Conservation (phyloP, 306 rosid species). For the Cicer bijugum region DNA sequence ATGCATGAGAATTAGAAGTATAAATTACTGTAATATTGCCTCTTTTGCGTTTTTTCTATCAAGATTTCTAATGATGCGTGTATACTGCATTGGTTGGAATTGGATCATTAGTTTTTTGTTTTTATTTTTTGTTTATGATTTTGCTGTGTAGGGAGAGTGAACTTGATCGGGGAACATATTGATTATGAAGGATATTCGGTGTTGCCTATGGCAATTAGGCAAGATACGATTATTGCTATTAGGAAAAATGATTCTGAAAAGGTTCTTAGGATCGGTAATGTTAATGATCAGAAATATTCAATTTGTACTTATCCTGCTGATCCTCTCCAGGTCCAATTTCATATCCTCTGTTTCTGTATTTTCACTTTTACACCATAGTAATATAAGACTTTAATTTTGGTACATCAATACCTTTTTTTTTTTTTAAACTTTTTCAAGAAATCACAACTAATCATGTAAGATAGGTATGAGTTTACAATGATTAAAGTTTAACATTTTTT, state of each 20-base stretch:
- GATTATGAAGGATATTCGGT: conserved; percentile 97
- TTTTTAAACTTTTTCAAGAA: too few species aligned
- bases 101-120: too few species aligned
- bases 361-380: neutral
- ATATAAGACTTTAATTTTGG: too few species aligned
- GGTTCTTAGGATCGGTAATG: conserved; percentile 75
- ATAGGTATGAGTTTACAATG: too few species aligned
- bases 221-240: conserved; percentile 85
- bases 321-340: conserved; percentile 70
- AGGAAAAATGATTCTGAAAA: conserved; percentile 56
- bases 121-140: too few species aligned
- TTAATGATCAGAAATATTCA: conserved; percentile 64
- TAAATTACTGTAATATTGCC: too few species aligned
- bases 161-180: conserved; percentile 96
- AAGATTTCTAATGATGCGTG: too few species aligned
- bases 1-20: neutral
- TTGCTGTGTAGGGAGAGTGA: conserved; percentile 82
- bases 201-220: conserved; percentile 98
- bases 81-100: too few species aligned
- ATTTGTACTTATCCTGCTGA: conserved; percentile 85
- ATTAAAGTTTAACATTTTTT: too few species aligned
- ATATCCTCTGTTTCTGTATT: neutral
- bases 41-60: too few species aligned
- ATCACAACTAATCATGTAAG: too few species aligned
- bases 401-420: neutral